Percentiles rank a stretch among this genome's conserved stretches.
Conservation (phyloP, 2,329 filamentous ascomycete species). For the Incumbomyces delicatus region DNA sequence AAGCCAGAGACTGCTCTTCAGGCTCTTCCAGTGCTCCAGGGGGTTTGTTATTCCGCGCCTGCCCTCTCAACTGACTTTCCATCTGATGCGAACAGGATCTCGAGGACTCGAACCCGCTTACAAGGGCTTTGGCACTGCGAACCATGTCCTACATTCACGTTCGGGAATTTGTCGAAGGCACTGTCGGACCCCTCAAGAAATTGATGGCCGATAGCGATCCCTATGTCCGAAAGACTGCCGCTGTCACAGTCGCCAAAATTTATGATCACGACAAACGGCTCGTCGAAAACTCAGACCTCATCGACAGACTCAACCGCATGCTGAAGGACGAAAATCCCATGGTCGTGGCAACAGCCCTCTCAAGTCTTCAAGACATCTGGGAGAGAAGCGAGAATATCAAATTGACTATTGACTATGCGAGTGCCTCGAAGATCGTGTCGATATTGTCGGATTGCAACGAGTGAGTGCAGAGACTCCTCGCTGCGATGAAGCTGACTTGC, state of each 20-base stretch:
- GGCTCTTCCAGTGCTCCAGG: slow-evolving; percentile 75
- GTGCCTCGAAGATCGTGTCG: slow-evolving; percentile 95
- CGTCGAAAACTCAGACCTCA: slow-evolving; percentile 84
- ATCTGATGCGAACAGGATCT: slow-evolving; percentile 56
- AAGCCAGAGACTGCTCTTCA: slow-evolving; percentile 91
- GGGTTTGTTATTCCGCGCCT: slow-evolving; percentile 47
- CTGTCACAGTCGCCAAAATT: slow-evolving; percentile 91
- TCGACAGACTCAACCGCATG: slow-evolving; percentile 81
- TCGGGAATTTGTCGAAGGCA: slow-evolving; percentile 86
- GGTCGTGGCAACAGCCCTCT: slow-evolving; percentile 87
- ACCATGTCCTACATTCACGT: slow-evolving; percentile 98
- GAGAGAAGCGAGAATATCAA: slow-evolving; percentile 95
- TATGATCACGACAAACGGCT: slow-evolving; percentile 91
- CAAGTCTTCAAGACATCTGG: slow-evolving; percentile 94
- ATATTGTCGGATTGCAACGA: slow-evolving; percentile 95
- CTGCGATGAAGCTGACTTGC: slow-evolving; percentile 10
- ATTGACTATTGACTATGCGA: slow-evolving; percentile 92
- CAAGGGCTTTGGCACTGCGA: slow-evolving; percentile 80
- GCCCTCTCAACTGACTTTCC: too few species aligned
- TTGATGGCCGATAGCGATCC: slow-evolving; percentile 80
- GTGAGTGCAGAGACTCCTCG: slow-evolving; percentile 43
- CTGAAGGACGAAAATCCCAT: slow-evolving; percentile 94
- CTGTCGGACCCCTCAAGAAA: slow-evolving; percentile 70
- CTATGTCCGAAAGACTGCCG: slow-evolving; percentile 94
- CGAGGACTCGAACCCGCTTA: slow-evolving; percentile 83